phyloP scores from a whole-genome alignment of 2,329 filamentous ascomycete genomes.

The Thelonectria discophora region DNA sequence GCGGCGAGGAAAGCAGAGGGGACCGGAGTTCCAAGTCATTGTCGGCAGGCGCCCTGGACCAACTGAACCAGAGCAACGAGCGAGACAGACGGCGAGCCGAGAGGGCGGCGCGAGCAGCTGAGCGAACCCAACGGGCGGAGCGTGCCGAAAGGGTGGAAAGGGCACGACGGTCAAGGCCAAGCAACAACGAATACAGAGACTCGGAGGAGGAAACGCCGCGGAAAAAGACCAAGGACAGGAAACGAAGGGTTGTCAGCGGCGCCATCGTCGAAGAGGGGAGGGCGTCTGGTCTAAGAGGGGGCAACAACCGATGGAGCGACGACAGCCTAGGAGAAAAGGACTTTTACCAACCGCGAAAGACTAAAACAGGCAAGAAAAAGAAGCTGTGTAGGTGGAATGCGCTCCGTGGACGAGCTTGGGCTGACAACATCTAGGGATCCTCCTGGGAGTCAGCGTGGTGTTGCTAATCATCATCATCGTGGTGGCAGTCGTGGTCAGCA shows the following conservation, averaged over 20 bases:
- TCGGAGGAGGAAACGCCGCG: conserved; percentile 43
- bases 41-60: conserved; percentile 68
- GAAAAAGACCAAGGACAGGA: conserved; percentile 54
- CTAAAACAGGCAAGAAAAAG: conserved; percentile 65
- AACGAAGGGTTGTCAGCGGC: conserved; percentile 74
- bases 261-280: conserved; percentile 74
- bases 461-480: conserved; percentile 73
- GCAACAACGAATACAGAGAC: conserved; percentile 37
- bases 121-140: conserved; percentile 30
- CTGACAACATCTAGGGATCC: conserved; percentile 59
- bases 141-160: conserved; percentile 26
- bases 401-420: neutral
- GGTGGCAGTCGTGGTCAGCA: conserved; percentile 71
- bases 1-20: conserved; percentile 46
- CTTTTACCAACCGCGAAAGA: conserved; percentile 53
- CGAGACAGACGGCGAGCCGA: conserved; percentile 58
- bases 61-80: conserved; percentile 69
- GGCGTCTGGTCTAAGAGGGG: conserved; percentile 55
- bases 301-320: conserved; percentile 49
- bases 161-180: conserved; percentile 43
- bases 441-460: conserved; percentile 61
- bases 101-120: conserved; percentile 9
- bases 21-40: conserved; percentile 45
- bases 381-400: conserved; percentile 63
- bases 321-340: conserved; percentile 61